A percentile compares a stretch with the other conserved stretches of the same genome.
Evolutionary conservation across 1,139 yeast species (phyloP).

Genomic region (Kodamaea alishanica): DNA sequence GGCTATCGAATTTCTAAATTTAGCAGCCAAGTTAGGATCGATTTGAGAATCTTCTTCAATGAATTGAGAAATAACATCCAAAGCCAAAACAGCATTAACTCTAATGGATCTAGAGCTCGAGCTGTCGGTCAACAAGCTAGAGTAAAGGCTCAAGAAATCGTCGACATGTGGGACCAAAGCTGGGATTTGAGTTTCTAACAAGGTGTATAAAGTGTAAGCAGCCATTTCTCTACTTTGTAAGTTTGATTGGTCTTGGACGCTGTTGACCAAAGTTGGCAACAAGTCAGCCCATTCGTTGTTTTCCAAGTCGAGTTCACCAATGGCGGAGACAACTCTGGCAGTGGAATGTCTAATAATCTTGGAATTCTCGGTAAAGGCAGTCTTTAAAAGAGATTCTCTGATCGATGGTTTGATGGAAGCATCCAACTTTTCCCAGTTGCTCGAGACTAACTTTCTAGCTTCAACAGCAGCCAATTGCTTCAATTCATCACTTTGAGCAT

Average conservation of each 20-base stretch:
- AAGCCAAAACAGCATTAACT: constrained; percentile 77
- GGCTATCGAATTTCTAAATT: constrained; percentile 71
- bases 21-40: constrained; percentile 47
- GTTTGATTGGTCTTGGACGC: constrained; percentile 56
- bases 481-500: constrained; percentile 56
- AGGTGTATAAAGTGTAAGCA: constrained; percentile 70
- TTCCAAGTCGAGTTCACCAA: constrained; percentile 72
- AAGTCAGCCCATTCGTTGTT: constrained; percentile 72
- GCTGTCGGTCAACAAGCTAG: constrained; percentile 63
- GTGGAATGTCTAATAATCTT: constrained; percentile 82
- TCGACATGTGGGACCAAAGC: constrained; percentile 59
- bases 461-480: constrained; percentile 93
- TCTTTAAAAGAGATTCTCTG: constrained; percentile 62
- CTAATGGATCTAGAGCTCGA: constrained; percentile 64
- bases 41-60: constrained; percentile 54
- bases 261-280: constrained; percentile 65
- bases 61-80: constrained; percentile 71
- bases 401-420: constrained; percentile 54
- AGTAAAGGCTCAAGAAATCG: constrained; percentile 68
- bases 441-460: constrained; percentile 75
- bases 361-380: constrained; percentile 55
- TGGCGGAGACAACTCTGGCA: constrained; percentile 84
- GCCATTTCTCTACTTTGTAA: constrained; percentile 78
- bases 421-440: constrained; percentile 67
- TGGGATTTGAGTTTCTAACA: constrained; percentile 72